phyloP scores from a whole-genome alignment of 2,329 filamentous ascomycete genomes.

The Ophiostoma triangulosporum region DNA sequence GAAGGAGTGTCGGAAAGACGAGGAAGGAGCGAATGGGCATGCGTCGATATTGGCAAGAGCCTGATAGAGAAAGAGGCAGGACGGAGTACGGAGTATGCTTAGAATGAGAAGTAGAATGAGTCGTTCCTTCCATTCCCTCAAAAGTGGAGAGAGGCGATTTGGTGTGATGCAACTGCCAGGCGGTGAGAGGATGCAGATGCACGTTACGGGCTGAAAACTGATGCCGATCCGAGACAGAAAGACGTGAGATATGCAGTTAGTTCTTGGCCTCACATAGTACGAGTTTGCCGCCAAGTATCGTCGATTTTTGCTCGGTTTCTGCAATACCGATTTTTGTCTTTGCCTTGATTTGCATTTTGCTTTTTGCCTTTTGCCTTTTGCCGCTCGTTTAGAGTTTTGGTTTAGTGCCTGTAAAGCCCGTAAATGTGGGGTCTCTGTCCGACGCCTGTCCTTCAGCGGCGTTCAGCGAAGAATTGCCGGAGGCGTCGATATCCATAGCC shows the following conservation, averaged over 20 bases:
- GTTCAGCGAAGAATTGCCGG: not conserved
- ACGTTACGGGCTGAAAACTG: no score
- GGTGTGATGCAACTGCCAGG: not conserved
- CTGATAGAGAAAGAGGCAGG: not conserved
- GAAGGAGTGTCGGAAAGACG: not conserved
- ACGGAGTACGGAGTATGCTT: no score
- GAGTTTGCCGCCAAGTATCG: no score
- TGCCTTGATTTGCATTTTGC: no score
- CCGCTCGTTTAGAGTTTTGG: not conserved
- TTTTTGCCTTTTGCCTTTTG: not conserved
- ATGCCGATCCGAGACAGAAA: no score
- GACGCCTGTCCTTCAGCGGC: not conserved
- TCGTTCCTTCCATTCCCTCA: not conserved
- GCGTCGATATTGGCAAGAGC: not conserved
- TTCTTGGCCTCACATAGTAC: no score
- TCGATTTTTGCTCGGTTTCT: not conserved
- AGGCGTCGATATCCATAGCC: not conserved
- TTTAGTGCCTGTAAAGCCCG: not conserved
- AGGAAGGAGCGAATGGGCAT: not conserved
- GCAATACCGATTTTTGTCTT: no score
- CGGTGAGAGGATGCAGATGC: not conserved
- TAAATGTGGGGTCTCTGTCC: not conserved
- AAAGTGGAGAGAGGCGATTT: constrained; percentile 1
- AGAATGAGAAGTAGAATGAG: no score
- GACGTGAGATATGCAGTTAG: not conserved